Base-by-base conservation (phyloP, 495 filamentous ascomycete species). In the Talaromyces stipitatus region DNA sequence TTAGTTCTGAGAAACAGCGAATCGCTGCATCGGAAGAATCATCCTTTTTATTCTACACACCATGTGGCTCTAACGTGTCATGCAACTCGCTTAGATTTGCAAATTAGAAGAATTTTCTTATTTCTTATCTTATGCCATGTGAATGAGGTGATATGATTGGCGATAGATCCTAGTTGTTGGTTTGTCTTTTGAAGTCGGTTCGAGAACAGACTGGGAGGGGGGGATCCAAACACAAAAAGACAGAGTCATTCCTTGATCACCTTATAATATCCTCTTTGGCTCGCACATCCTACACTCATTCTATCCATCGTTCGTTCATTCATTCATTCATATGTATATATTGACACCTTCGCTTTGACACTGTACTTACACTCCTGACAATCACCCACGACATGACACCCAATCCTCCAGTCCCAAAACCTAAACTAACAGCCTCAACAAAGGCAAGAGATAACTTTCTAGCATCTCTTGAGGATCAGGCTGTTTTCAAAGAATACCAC, bases 31-130 rank as follows among this genome's bases (percentile, higher is more conserved):
- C 45, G 22, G 45, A 26, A n/a, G 45, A 26, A 48, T 48, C 12
- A 24, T 48, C 45, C 45, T 26, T 26, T 48, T 48, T 51, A 51
- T 51, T 51, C 20, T 51, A 24, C 48, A 51, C 48, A 26, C 48
- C 48, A 51, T 51, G 48, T 51, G 48, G 27, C 26, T 28, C 30
- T 26, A 30, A 51, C 14, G 27, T 51, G 24, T 12, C 20, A 45
- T 51, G 48, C 27, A 26, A 18, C 27, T 26, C 6, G 48, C 16
- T 30, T 26, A 12, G 24, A 51, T 30, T 30, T 26, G 20, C 45
- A 11, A 48, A 48, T 48, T 20, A 48, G 22, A 48, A 9, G 6
- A n/a, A 3, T 47, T 2, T 10, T 12, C 4, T 26, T 3, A n/a
- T 3, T n/a, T 4, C 20, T 48, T 23, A 48, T 48, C 36, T 41